Conservation (phyloP, 2,329 filamentous ascomycete species). For the Trichoderma cornu-damae region DNA sequence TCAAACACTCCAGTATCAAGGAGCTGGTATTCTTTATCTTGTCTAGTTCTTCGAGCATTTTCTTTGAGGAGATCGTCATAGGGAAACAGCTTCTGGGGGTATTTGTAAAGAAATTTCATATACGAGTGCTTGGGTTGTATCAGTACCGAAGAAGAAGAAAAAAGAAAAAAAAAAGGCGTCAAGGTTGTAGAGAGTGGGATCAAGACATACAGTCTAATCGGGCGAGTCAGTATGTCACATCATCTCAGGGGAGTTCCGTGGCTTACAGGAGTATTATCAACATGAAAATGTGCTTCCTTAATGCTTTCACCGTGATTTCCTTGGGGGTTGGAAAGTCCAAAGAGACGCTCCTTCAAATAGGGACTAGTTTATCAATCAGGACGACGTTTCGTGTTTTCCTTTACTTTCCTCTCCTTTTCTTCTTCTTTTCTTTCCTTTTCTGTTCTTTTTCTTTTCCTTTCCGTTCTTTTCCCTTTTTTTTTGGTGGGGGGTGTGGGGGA, state of each 20-base stretch:
- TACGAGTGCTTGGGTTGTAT: constrained; percentile 69
- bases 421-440: no score
- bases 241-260: not conserved
- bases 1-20: constrained; percentile 84
- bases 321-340: constrained; percentile 91
- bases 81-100: constrained; percentile 85
- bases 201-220: constrained; percentile 41
- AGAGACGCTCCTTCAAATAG: constrained; percentile 90
- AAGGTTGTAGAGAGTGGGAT: constrained; percentile 19
- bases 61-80: constrained; percentile 84
- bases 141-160: no score
- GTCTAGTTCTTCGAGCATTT: constrained; percentile 69
- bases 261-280: constrained; percentile 80
- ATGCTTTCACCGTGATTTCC: constrained; percentile 96
- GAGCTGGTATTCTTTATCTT: constrained; percentile 86
- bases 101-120: constrained; percentile 99
- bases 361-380: constrained; percentile 55
- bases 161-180: no score
- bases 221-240: not conserved
- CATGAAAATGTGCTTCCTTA: constrained; percentile 93
- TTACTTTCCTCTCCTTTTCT: no score
- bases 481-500: no score
- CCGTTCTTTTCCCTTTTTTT: no score
- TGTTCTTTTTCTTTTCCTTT: not conserved
- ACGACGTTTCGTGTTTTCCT: not conserved